These are phyloP conservation scores for Microsporum ferrugineum DNA, from an alignment of 2,329 filamentous ascomycete species.

Conservation along the genomic window DNA sequence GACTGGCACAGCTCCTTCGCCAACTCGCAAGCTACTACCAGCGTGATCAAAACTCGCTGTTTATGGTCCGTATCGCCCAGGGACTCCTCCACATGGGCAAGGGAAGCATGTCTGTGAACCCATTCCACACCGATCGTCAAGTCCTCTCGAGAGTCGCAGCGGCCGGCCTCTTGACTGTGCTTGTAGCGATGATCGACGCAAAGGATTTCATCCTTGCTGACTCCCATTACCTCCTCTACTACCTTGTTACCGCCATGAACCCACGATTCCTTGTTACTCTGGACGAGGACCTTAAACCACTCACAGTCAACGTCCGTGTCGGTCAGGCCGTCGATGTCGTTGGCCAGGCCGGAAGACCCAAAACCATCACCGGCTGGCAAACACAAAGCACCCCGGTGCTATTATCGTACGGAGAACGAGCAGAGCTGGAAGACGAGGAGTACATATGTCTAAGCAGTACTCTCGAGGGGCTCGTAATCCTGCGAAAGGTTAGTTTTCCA, in stretches of 20 bases:
- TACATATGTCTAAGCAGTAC: constrained; percentile 87
- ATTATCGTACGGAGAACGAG: constrained; percentile 85
- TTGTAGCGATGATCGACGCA: constrained; percentile 88
- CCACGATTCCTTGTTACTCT: constrained; percentile 93
- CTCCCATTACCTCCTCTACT: constrained; percentile 91
- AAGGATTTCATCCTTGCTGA: constrained; percentile 68
- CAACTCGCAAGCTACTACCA: constrained; percentile 98
- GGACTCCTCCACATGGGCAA: constrained; percentile 98
- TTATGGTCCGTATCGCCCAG: constrained; percentile 98
- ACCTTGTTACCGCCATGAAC: constrained; percentile 91
- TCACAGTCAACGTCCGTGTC: constrained; percentile 91
- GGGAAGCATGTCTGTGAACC: constrained; percentile 86
- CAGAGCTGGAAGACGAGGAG: constrained; percentile 94
- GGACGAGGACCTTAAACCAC: constrained; percentile 83
- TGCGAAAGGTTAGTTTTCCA: constrained; percentile 67
- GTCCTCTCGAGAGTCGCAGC: constrained; percentile 86
- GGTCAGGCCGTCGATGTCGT: constrained; percentile 98
- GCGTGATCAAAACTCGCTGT: constrained; percentile 86
- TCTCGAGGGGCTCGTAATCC: constrained; percentile 86
- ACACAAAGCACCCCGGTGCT: constrained; percentile 98
- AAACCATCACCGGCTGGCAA: constrained; percentile 99
- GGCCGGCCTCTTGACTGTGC: constrained; percentile 76
- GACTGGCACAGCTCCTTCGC: constrained; percentile 82
- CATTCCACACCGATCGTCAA: constrained; percentile 98
- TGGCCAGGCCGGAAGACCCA: constrained; percentile 88